Evolutionary conservation across 2,329 filamentous ascomycete genomes (phyloP).

Genomic region (Venturia asperata): DNA sequence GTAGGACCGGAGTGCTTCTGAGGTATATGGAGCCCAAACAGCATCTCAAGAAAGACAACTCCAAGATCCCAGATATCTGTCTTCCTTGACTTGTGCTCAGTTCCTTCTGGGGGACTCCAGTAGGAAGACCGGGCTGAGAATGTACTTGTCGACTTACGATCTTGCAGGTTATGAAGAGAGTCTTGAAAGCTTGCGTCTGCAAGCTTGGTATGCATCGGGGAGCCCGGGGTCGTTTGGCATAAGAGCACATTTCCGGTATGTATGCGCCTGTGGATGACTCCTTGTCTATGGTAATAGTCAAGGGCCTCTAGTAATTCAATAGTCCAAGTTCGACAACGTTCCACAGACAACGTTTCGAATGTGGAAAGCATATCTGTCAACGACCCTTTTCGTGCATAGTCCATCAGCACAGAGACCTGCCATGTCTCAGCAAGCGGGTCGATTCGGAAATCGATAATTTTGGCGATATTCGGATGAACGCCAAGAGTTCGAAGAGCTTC

Average conservation of each 20-base stretch:
- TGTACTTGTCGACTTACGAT: constrained; percentile 45
- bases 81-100: constrained; percentile 56
- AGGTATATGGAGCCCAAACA: constrained; percentile 73
- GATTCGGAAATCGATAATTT: constrained; percentile 78
- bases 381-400: constrained; percentile 74
- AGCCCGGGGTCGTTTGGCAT: constrained; percentile 60
- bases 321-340: constrained; percentile 81
- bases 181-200: constrained; percentile 66
- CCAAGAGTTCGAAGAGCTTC: constrained; percentile 66
- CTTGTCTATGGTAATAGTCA: constrained; percentile 77
- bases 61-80: constrained; percentile 95
- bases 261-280: constrained; percentile 75
- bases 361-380: constrained; percentile 75
- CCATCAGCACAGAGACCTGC: constrained; percentile 68
- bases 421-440: constrained; percentile 49
- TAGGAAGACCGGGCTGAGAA: constrained; percentile 66
- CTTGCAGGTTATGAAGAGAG: constrained; percentile 56
- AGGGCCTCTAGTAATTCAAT: constrained; percentile 83
- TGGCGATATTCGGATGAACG: constrained; percentile 64
- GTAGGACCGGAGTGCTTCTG: constrained; percentile 73
- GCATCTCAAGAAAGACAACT: constrained; percentile 86
- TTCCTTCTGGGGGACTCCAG: constrained; percentile 71
- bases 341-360: constrained; percentile 64
- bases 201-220: constrained; percentile 62
- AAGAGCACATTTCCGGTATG: constrained; percentile 74